Base-by-base conservation (phyloP, 768 basidiomycete species). In the Cystofilobasidium macerans region DNA sequence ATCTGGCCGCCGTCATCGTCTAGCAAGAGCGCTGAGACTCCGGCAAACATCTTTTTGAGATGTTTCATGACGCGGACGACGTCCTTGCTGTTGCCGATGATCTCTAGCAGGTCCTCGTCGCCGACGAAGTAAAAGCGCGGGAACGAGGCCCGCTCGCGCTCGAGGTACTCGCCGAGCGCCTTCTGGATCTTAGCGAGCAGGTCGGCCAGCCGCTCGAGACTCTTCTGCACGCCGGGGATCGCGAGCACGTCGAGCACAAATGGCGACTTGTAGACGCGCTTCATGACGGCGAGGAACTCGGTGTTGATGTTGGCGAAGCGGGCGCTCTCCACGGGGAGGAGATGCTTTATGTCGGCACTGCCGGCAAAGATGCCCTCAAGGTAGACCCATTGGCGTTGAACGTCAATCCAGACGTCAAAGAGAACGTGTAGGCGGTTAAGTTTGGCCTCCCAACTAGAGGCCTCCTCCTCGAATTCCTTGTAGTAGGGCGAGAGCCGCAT, bases 11-110 rank as follows among this genome's bases (percentile, higher is more conserved):
- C 75, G 56, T 92, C 90, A 22, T 91, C 89, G 73, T 95, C 89
- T 32, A 98, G 81, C 71, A 79, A 81, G 70, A 98, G 81, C 0
- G 91, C 92, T 1, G 91, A 86, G 43, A 99, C 86, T 32, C 95
- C 95, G 26, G 95, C 95, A 77, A 99, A 99, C 95, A 99, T 99
- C 82, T 99, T 99, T 81, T 97, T 98, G 67, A 99, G 81, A 78
- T 98, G 95, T 72, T 99, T 99, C 89, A 95, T 91, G 77, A 98
- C 89, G 43, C 95, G 87, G 51, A 91, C 78, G 71, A 98, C 95
- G 73, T 98, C 93, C 76, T 97, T 99, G 82, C 91, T 95, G 79
- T 99, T 99, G 69, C 95, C 95, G 70, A 99, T 98, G 72, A 99
- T 99, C 77, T 99, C 95, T 69, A 99, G 81, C 68, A 99, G 78